Conservation (phyloP, 495 filamentous ascomycete genomes). For the Penicilliopsis zonata region DNA sequence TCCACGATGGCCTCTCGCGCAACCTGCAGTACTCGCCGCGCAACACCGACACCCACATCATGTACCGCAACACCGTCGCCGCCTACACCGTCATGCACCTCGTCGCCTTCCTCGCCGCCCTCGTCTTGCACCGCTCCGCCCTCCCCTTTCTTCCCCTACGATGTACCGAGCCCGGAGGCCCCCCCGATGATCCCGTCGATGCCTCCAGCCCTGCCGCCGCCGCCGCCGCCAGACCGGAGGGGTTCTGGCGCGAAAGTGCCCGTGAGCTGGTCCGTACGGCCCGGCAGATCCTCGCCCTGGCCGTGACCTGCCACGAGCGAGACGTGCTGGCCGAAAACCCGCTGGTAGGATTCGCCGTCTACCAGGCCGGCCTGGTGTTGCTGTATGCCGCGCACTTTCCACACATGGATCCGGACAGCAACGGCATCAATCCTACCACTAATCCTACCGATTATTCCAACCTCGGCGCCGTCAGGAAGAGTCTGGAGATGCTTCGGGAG, state of each 20-base stretch:
- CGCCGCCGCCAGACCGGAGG: slow-evolving; percentile 34
- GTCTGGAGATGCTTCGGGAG: slow-evolving; percentile 41
- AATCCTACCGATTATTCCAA: slow-evolving; percentile 17
- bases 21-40: slow-evolving; percentile 58
- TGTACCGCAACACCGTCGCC: slow-evolving; percentile 55
- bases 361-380: slow-evolving; percentile 60
- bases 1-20: slow-evolving; percentile 54
- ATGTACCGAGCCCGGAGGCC: slow-evolving; percentile 55
- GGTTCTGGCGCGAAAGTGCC: slow-evolving; percentile 68
- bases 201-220: slow-evolving; percentile 41
- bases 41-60: slow-evolving; percentile 75
- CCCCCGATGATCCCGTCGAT: slow-evolving; percentile 60
- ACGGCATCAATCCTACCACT: slow-evolving; percentile 22
- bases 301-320: slow-evolving; percentile 61
- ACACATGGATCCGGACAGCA: slow-evolving; percentile 60
- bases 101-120: slow-evolving; percentile 61
- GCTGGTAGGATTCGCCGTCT: slow-evolving; percentile 68
- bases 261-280: slow-evolving; percentile 62
- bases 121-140: slow-evolving; percentile 72
- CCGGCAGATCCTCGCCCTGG: slow-evolving; percentile 62
- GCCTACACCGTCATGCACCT: slow-evolving; percentile 70
- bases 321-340: slow-evolving; percentile 64
- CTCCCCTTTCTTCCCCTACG: slow-evolving; percentile 71
- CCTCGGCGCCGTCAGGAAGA: slow-evolving; percentile 26
- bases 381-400: slow-evolving; percentile 66